Base-by-base conservation (phyloP, 1,284 basidiomycete species). In the Apiotrichum laibachii region DNA sequence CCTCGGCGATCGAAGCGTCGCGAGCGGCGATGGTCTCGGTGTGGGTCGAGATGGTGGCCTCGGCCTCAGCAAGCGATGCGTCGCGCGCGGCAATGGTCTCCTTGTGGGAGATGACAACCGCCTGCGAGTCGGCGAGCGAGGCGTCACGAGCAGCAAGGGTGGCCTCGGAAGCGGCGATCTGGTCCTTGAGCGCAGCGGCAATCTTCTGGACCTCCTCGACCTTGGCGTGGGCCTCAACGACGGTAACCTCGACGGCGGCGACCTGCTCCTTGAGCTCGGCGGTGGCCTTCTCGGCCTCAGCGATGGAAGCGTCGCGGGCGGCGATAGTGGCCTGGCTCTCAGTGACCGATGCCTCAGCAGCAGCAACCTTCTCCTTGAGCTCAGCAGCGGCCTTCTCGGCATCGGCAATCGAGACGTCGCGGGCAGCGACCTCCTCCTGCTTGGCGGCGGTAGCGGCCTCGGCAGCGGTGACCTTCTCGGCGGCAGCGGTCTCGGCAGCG, bases 81-180 rank as follows among this genome's bases (percentile, higher is more conserved):
- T 45, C 43, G 21, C 43, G 43, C 2, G 43, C 43, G 19, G 19
- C 43, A 19, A 45, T 45, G 43, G 43, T 45, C 22, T 26, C 22
- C 43, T 45, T 45, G 19, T 11, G 11, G 19, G 19, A n/a, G 21
- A 19, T 19, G 15, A 26, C 10, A 11, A 19, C 9, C 5, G 43
- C 43, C 16, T 21, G 19, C 19, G 19, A 10, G 42, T 13, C 42
- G 19, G 42, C 19, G 5, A 64, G 19, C 4, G 61, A 46, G 12
- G 33, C 26, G 53, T 71, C 57, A 12, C 67, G 63, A 18, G 56
- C 55, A 16, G 57, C 55, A 8, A 68, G 15, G 3, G 48, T 9
- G 8, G 26, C 33, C 48, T 49, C 18, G 10, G 48, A 33, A 19
- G 33, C 34, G 9, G n/a, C 34, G 18, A 49, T 6, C 34, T 49